Percentiles rank a stretch among this genome's conserved stretches.
phyloP scores from a whole-genome alignment of 2,329 filamentous ascomycete genomes.

The Thielaviopsis punctulata region DNA sequence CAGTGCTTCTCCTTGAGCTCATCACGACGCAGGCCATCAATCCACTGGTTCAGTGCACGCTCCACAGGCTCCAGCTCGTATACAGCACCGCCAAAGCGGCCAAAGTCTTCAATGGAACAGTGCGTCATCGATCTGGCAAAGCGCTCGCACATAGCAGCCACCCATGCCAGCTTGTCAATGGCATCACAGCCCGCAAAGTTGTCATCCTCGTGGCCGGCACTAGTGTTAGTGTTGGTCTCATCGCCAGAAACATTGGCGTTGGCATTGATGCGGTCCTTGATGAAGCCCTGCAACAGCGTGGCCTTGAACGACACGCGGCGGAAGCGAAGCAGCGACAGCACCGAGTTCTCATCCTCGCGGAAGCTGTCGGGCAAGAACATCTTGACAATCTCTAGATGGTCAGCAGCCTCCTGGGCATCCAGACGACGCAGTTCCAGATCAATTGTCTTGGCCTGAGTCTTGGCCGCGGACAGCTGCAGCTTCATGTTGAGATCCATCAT shows the following conservation, averaged over 20 bases:
- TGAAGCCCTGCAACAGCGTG: conserved; percentile 55
- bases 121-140: conserved; percentile 67
- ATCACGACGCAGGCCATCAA: conserved; percentile 67
- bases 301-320: conserved; percentile 81
- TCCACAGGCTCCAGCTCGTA: conserved; percentile 88
- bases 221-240: conserved; percentile 18
- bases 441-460: conserved; percentile 87
- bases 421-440: conserved; percentile 75
- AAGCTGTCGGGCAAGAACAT: conserved; percentile 78
- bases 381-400: conserved; percentile 78
- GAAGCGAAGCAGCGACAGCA: conserved; percentile 78
- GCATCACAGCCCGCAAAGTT: conserved; percentile 65
- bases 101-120: conserved; percentile 64
- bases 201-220: conserved; percentile 58
- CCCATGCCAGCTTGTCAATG: conserved; percentile 71
- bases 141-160: conserved; percentile 65
- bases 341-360: conserved; percentile 62
- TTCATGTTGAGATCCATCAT: conserved; percentile 97
- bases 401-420: conserved; percentile 72
- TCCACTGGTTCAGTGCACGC: conserved; percentile 70
- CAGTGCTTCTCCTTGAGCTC: conserved; percentile 76
- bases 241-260: conserved; percentile 17
- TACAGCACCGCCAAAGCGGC: conserved; percentile 58
- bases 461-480: conserved; percentile 73
- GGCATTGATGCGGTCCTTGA: conserved; percentile 63